phyloP scores from a whole-genome alignment of 2,329 filamentous ascomycete species.

The Cordyceps cateniannulata region DNA sequence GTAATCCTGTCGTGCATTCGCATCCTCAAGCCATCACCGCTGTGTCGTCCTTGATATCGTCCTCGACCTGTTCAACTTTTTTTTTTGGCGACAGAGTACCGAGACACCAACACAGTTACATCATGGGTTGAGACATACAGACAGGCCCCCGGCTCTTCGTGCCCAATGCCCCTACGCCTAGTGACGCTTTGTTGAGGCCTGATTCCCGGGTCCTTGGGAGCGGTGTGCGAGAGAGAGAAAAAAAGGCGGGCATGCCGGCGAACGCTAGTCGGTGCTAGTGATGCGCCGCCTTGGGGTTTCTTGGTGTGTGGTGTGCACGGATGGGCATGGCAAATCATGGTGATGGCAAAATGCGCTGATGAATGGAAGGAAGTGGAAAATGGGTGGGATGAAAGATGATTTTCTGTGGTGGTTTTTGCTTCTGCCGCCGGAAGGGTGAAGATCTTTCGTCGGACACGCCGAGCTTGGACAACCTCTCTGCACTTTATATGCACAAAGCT shows the following conservation, averaged over 20 bases:
- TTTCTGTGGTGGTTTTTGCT: no score
- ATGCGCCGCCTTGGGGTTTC: neutral
- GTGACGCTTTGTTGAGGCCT: neutral
- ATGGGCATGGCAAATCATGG: neutral
- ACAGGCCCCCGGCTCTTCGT: no score
- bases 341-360: neutral
- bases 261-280: neutral
- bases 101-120: no score
- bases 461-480: neutral
- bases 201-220: constrained; percentile 12
- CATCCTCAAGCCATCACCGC: no score
- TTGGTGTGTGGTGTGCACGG: neutral
- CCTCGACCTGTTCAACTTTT: no score
- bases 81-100: neutral
- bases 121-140: no score
- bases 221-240: constrained; percentile 7
- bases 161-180: no score
- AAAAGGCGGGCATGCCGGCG: neutral
- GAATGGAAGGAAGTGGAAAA: neutral
- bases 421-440: neutral
- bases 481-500: neutral
- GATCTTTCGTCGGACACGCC: neutral
- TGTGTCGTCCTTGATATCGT: neutral
- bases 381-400: neutral
- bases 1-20: neutral